These are phyloP conservation scores for Silene vulgaris DNA, from an alignment of 179 eudicot genomes.

Conservation along the genomic window DNA sequence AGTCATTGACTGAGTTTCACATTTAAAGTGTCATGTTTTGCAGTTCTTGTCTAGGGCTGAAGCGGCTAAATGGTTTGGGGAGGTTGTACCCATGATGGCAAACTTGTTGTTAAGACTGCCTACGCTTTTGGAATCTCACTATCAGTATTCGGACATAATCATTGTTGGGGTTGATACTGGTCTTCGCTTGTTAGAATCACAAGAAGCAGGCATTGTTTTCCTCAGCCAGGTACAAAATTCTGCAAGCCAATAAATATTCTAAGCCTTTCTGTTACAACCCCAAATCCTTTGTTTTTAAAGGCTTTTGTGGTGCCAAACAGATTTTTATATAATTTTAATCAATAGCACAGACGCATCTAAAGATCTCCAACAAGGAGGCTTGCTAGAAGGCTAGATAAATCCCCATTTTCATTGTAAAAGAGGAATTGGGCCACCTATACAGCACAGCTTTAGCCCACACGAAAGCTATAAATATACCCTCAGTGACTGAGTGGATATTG, in stretches of 20 bases:
- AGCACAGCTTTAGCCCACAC: neutral
- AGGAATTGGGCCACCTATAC: neutral
- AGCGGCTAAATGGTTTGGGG: conserved; percentile 63
- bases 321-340: no score
- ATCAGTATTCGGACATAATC: conserved; percentile 40
- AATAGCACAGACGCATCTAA: no score
- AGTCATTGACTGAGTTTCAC: conserved; percentile 2
- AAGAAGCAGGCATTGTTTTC: conserved; percentile 62
- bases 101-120: conserved; percentile 57
- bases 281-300: neutral
- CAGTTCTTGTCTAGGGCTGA: conserved; percentile 66
- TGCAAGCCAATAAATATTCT: neutral
- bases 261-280: neutral
- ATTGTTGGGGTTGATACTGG: conserved; percentile 44
- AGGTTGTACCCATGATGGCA: conserved; percentile 67
- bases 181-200: conserved; percentile 69
- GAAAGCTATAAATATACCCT: neutral
- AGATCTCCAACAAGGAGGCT: no score
- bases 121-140: conserved; percentile 58
- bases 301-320: neutral
- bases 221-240: conserved; percentile 60
- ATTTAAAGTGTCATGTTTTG: conserved; percentile 3
- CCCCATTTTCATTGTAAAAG: neutral
- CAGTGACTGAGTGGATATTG: no score
- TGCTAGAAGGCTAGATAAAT: no score